Evolutionary conservation across 805 yeast species (phyloP).

Genomic region (Candida easanensis): DNA sequence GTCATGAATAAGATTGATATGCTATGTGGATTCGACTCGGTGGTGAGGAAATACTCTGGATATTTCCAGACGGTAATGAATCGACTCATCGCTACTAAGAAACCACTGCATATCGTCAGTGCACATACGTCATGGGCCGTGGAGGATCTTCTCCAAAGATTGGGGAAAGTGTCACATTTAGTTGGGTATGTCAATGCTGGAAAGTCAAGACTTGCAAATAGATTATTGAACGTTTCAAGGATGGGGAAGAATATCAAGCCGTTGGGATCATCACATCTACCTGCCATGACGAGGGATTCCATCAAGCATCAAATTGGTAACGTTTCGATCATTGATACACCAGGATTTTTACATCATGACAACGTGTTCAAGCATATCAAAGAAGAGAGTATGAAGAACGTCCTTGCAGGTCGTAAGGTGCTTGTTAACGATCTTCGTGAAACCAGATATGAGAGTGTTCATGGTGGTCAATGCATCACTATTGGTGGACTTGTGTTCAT

Average conservation of each 20-base stretch:
- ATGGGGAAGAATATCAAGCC: conserved; percentile 18
- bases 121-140: conserved; percentile 54
- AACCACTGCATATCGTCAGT: conserved; percentile 44
- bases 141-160: conserved; percentile 32
- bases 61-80: conserved; percentile 32
- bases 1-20: conserved; percentile 43
- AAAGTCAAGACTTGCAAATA: conserved; percentile 57
- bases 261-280: conserved; percentile 45
- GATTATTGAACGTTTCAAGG: conserved; percentile 35
- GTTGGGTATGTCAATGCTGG: conserved; percentile 72
- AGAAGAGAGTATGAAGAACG: conserved; percentile 28
- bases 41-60: conserved; percentile 30
- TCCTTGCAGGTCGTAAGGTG: conserved; percentile 32
- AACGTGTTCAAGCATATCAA: conserved; percentile 29
- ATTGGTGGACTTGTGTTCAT: conserved; percentile 63
- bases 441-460: conserved; percentile 33
- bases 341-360: conserved; percentile 33
- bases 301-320: conserved; percentile 38
- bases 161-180: conserved; percentile 44
- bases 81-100: conserved; percentile 29
- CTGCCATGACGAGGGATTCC: conserved; percentile 66
- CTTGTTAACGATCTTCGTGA: conserved; percentile 29
- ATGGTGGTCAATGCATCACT: conserved; percentile 44
- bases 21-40: conserved; percentile 34
- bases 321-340: conserved; percentile 35